Evolutionary conservation across 805 yeast species (phyloP).

Genomic region (Jamesozyma lodderae): DNA sequence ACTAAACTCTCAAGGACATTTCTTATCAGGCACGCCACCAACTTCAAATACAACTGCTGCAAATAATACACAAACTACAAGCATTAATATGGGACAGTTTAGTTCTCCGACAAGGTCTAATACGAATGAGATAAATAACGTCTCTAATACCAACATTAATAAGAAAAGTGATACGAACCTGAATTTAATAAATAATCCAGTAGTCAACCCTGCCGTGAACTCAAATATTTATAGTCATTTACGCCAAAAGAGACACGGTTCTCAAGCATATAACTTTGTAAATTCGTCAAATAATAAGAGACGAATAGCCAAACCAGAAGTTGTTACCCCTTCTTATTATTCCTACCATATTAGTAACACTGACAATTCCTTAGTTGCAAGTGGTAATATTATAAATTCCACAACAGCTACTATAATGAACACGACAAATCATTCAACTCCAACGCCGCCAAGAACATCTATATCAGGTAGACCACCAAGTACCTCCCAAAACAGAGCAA

Average conservation of each 20-base stretch:
- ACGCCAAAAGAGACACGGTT: slow-evolving; percentile 22
- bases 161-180: background rate
- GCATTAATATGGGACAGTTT: no score
- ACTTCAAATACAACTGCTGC: no score
- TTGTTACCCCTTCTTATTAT: slow-evolving; percentile 1
- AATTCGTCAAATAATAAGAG: slow-evolving; percentile 14
- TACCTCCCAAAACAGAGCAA: slow-evolving; percentile 1
- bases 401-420: background rate
- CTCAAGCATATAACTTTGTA: slow-evolving; percentile 14
- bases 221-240: background rate
- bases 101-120: slow-evolving; percentile 1
- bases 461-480: background rate
- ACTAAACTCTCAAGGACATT: background rate
- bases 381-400: slow-evolving; percentile 1
- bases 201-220: background rate
- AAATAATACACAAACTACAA: no score
- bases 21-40: background rate
- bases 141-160: background rate
- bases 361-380: background rate
- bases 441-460: slow-evolving; percentile 1
- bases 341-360: background rate
- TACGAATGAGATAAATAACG: slow-evolving; percentile 1
- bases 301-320: slow-evolving; percentile 15
- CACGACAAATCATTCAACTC: background rate
- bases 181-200: background rate